A percentile compares a stretch with the other conserved stretches of the same genome.
Conservation (phyloP, 2,329 filamentous ascomycete genomes). For the Chlorencoelia australis region DNA sequence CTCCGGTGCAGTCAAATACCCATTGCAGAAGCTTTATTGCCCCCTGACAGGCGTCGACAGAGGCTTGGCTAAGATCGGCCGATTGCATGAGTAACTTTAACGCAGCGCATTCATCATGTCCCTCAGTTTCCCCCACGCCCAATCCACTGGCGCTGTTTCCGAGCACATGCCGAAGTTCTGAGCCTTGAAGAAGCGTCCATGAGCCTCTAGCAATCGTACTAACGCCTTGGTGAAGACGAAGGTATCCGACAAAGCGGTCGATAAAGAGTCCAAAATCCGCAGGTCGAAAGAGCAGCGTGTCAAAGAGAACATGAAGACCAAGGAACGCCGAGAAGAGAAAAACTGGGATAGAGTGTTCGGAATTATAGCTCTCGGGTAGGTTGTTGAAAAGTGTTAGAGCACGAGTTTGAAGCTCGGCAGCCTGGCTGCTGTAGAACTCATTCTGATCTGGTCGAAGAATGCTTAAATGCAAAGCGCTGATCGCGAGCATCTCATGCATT, state of each 20-base stretch:
- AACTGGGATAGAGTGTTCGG: slow-evolving; percentile 16
- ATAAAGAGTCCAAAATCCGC: slow-evolving; percentile 25
- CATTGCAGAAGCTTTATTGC: not conserved
- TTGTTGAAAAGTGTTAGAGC: slow-evolving; percentile 25
- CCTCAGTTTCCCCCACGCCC: slow-evolving; percentile 5
- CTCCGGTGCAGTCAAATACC: slow-evolving; percentile 2
- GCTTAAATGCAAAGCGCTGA: slow-evolving; percentile 27
- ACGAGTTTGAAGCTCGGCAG: slow-evolving; percentile 25
- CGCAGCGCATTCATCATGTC: slow-evolving; percentile 1
- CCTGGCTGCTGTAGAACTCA: slow-evolving; percentile 24
- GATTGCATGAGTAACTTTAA: too few species aligned
- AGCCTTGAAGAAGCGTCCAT: slow-evolving; percentile 18
- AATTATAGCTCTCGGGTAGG: slow-evolving; percentile 11
- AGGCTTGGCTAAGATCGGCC: slow-evolving; percentile 9
- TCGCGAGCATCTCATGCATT: slow-evolving; percentile 27
- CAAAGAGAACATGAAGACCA: slow-evolving; percentile 29
- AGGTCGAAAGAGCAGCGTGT: slow-evolving; percentile 26
- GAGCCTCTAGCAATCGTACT: slow-evolving; percentile 14
- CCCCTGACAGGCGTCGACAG: slow-evolving; percentile 12
- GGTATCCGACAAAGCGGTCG: slow-evolving; percentile 21
- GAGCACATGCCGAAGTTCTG: slow-evolving; percentile 19
- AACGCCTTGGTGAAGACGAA: slow-evolving; percentile 23
- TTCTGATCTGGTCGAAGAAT: slow-evolving; percentile 14
- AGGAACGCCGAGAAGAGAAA: slow-evolving; percentile 26
- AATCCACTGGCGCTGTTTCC: slow-evolving; percentile 5